These are phyloP conservation scores for Populus alba DNA, from an alignment of 345 rosid genomes.

Conservation along the genomic window DNA sequence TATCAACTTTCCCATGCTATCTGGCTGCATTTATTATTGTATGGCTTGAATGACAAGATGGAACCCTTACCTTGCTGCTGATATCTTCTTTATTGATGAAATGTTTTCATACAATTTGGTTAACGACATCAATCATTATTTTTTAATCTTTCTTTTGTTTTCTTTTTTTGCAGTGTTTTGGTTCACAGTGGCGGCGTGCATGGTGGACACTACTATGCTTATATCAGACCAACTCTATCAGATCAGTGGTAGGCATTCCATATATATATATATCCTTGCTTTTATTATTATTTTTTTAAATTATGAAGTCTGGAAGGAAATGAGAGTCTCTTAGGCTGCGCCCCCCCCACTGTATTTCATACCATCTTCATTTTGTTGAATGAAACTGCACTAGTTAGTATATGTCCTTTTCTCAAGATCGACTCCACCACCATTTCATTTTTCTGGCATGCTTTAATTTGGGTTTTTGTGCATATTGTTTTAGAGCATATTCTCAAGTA, in stretches of 20 bases:
- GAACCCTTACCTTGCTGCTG: not conserved
- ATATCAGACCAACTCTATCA: slow-evolving; percentile 90
- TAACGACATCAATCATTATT: not conserved
- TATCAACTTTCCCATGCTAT: slow-evolving; percentile 19
- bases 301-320: not conserved
- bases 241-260: slow-evolving; percentile 67
- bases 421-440: not conserved
- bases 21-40: not conserved
- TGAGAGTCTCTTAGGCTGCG: not conserved
- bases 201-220: slow-evolving; percentile 97
- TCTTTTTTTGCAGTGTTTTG: slow-evolving; percentile 62
- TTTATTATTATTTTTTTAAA: not conserved
- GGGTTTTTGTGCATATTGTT: not conserved
- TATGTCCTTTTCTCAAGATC: not conserved
- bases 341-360: not conserved
- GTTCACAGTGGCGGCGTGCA: slow-evolving; percentile 99
- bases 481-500: not conserved
- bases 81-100: not conserved
- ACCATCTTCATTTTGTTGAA: not conserved
- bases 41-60: not conserved
- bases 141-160: not conserved
- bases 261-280: not conserved
- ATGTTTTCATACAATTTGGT: not conserved
- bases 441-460: not conserved
- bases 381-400: not conserved